Conservation (phyloP, 495 filamentous ascomycete species). For the Tetracladium setigerum region DNA sequence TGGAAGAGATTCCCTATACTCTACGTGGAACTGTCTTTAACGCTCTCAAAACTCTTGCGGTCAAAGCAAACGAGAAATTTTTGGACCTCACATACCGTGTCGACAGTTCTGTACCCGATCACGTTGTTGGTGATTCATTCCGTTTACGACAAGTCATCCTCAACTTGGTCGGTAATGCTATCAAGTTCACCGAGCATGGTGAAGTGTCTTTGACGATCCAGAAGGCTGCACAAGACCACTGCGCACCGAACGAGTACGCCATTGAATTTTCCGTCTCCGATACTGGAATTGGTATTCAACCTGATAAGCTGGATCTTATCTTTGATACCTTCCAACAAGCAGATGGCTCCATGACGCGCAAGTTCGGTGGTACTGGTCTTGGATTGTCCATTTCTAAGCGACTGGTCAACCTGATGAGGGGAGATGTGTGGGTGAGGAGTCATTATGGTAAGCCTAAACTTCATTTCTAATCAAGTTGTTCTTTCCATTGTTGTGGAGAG, state of each 20-base stretch:
- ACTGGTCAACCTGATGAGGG: conserved; percentile 94
- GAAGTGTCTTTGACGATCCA: conserved; percentile 93
- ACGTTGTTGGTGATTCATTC: conserved; percentile 96
- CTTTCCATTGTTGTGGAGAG: no score
- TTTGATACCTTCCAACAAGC: conserved; percentile 99
- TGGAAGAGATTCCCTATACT: conserved; percentile 97
- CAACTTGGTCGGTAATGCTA: conserved; percentile 74
- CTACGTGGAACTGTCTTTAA: conserved; percentile 95
- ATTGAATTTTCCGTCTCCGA: conserved; percentile 97
- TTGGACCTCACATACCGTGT: conserved; percentile 91
- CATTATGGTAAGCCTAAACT: conserved; percentile 52
- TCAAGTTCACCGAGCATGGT: conserved; percentile 97
- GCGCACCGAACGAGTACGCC: conserved; percentile 70
- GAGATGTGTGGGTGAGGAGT: conserved; percentile 94
- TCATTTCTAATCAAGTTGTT: no score
- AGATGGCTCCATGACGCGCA: conserved; percentile 92
- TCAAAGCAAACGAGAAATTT: conserved; percentile 96
- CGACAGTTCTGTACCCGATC: conserved; percentile 89
- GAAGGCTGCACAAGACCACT: conserved; percentile 61
- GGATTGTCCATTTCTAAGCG: conserved; percentile 95
- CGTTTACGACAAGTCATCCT: conserved; percentile 90
- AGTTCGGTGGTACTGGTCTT: conserved; percentile 94
- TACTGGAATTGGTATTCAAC: conserved; percentile 94
- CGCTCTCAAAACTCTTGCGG: conserved; percentile 89
- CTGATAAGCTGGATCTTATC: conserved; percentile 94